Conservation (phyloP, 108 stramenopile species). For the Fragilaria crotonensis region DNA sequence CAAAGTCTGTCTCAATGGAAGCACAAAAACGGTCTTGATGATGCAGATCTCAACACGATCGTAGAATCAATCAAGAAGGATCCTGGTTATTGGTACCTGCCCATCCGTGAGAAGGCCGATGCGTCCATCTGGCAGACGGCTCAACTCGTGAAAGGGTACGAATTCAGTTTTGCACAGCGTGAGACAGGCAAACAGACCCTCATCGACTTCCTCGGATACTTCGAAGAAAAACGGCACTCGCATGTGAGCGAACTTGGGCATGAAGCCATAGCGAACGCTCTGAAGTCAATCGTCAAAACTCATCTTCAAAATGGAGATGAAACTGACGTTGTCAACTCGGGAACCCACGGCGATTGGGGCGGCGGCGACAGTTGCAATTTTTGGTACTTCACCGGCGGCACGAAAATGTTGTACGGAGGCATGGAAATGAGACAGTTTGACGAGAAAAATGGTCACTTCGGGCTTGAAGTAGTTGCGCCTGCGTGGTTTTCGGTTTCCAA, state of each 20-base stretch:
- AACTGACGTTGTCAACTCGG: not conserved
- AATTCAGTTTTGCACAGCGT: not conserved
- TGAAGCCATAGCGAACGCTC: not conserved
- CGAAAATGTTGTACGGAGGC: not conserved
- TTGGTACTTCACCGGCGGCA: slow-evolving; percentile 1
- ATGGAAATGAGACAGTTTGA: not conserved
- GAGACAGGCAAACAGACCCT: not conserved
- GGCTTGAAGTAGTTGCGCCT: not conserved
- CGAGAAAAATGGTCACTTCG: not conserved
- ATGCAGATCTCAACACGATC: not conserved
- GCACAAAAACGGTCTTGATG: not conserved
- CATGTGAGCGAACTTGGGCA: not conserved
- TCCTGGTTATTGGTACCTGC: not conserved
- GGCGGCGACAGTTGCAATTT: slow-evolving; percentile 4
- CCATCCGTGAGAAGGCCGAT: not conserved
- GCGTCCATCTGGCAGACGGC: not conserved
- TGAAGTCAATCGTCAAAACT: not conserved
- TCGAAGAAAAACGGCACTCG: not conserved
- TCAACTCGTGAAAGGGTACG: not conserved
- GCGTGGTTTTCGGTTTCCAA: not conserved
- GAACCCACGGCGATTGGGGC: slow-evolving; percentile 1
- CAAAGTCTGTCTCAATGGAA: not conserved
- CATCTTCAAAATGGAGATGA: not conserved
- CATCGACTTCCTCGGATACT: not conserved
- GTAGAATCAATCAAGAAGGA: not conserved